Conservation (phyloP, 306 rosid genomes). For the Cucurbita maxima region DNA sequence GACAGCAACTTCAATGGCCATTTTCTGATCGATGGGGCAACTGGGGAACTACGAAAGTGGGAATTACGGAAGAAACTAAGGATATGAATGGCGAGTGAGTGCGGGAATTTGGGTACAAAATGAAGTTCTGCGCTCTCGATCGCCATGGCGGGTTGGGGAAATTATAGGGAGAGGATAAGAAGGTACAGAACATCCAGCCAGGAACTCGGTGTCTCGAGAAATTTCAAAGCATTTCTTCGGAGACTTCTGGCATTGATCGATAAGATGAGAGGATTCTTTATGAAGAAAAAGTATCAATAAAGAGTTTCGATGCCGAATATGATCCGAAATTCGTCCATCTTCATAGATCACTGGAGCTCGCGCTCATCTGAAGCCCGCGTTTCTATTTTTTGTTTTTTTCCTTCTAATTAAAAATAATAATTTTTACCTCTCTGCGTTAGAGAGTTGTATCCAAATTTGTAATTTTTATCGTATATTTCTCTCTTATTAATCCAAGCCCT, state of each 20-base stretch:
- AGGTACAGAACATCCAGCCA: not conserved
- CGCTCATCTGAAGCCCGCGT: no score
- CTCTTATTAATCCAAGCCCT: no score
- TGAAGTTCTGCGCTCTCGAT: not conserved
- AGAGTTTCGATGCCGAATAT: not conserved
- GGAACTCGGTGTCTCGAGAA: not conserved
- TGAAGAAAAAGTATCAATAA: not conserved
- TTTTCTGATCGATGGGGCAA: not conserved
- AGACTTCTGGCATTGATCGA: not conserved
- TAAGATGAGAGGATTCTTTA: not conserved
- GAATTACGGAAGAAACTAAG: not conserved
- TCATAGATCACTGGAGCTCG: not conserved
- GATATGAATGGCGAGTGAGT: not conserved
- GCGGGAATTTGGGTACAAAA: not conserved
- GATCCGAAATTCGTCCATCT: not conserved
- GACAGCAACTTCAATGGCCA: constrained; percentile 51
- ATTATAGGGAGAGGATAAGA: not conserved
- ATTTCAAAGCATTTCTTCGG: not conserved
- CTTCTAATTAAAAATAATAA: no score
- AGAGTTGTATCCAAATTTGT: no score
- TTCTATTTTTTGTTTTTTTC: no score
- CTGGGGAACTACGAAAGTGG: not conserved
- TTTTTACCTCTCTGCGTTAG: no score
- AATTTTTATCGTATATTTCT: no score
- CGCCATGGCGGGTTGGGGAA: not conserved